Conservation (phyloP, 345 rosid genomes). For the Brassica juncea region DNA sequence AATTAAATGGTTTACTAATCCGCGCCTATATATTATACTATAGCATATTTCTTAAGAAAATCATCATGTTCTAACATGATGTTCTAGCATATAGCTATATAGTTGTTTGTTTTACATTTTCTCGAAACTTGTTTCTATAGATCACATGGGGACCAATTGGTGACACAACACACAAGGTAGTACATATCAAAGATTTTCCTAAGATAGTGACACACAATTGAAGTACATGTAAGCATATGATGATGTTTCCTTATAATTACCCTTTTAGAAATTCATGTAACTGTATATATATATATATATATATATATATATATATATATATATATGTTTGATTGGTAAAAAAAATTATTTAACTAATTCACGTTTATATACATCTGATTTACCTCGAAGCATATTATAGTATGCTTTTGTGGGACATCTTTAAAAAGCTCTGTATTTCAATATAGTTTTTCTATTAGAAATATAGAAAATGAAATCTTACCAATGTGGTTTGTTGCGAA, state of each 20-base stretch:
- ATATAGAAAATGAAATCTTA: conserved; percentile 22
- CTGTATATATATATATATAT: not conserved
- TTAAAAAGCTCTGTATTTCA: not conserved
- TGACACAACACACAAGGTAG: not conserved
- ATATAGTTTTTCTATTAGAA: not conserved
- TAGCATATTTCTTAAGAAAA: not conserved
- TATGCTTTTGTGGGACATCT: not conserved
- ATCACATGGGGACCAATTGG: not conserved
- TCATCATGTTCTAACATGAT: not conserved
- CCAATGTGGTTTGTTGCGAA: conserved; percentile 83
- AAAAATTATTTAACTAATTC: not conserved
- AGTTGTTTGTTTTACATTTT: not conserved
- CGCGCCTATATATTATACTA: no score
- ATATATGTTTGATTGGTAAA: not conserved
- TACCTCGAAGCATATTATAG: not conserved
- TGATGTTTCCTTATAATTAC: not conserved
- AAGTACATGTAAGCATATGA: not conserved
- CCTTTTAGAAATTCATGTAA: not conserved
- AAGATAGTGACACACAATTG: not conserved
- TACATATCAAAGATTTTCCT: not conserved
- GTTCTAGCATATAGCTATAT: not conserved
- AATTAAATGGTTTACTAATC: no score
- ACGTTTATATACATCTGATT: not conserved
- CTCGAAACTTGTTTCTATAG: not conserved
- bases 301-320: not conserved